Base-by-base conservation (phyloP, 2,329 filamentous ascomycete genomes). In the Colletotrichum caudatum region DNA sequence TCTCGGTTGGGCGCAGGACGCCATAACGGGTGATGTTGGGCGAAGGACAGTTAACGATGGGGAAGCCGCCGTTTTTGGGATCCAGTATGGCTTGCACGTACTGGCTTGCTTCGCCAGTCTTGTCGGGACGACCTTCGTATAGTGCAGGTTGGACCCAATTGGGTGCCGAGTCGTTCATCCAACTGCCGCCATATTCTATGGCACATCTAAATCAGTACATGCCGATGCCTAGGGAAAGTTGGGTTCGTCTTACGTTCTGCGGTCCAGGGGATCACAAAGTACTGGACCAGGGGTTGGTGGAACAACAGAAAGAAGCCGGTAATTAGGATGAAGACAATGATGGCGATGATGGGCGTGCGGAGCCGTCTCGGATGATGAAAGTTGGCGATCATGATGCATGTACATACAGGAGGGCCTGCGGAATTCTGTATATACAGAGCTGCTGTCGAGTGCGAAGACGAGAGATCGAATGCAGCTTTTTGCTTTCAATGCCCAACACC, bases 301-400 rank as follows among this genome's bases (percentile, higher is more conserved):
- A 94, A 90, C 74, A 92, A 90, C 75, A 93, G 90, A 60, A 94
- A 87, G 41, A 90, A 90, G 74, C 91, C 90, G 35, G 86, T 87
- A 59, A 92, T 77, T 3, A 94, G 82, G 0, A 85, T 87, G 66
- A 85, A 82, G 70, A 86, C 78, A 54, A 87, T 83, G 66, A 86
- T 85, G 62, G 69, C 69, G 35, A 71, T 64, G 46, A 71, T 69
- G 44, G 69, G 69, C 23, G 46, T 64, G 46, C 54, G 66, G 35
- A 71, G 59, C n/a, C 69, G 58, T 29, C 69, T 66, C 26, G 16
- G 46, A 75, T 56, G 59, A 71, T 62, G 68, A 44, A 59, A 64
- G 51, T 69, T 72, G 54, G 69, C 62, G 58, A 68, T 51, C 67
- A 71, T 71, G 9, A 35, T 29, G 56, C 41, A 44, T 66, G 33